These are phyloP conservation scores for Colletotrichum navitas DNA, from an alignment of 2,329 filamentous ascomycete genomes.

Conservation along the genomic window DNA sequence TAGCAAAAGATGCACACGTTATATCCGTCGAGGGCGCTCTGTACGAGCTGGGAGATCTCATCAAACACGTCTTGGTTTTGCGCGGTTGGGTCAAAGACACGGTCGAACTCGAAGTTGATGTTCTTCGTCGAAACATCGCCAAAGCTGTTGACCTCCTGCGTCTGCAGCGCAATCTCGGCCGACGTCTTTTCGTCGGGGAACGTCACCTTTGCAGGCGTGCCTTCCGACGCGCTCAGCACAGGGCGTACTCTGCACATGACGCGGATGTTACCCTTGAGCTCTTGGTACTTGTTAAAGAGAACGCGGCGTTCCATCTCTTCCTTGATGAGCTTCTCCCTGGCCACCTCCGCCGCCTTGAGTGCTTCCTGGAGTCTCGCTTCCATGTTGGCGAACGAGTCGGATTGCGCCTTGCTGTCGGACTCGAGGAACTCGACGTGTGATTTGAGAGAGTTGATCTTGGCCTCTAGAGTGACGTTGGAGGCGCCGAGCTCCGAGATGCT, in stretches of 20 bases:
- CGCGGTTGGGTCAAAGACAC: constrained; percentile 84
- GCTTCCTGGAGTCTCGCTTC: constrained; percentile 86
- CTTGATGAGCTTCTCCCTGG: constrained; percentile 85
- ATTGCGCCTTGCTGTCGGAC: constrained; percentile 89
- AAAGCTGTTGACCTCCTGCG: constrained; percentile 85
- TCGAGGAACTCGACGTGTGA: constrained; percentile 91
- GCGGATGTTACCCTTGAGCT: constrained; percentile 97
- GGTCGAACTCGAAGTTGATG: constrained; percentile 90
- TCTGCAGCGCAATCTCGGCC: constrained; percentile 86
- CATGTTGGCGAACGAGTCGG: constrained; percentile 85
- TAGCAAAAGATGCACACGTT: constrained; percentile 99
- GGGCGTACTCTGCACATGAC: constrained; percentile 98
- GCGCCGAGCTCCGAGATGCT: constrained; percentile 70
- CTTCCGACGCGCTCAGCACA: constrained; percentile 68
- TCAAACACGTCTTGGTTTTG: constrained; percentile 91
- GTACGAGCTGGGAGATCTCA: constrained; percentile 96
- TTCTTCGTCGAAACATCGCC: constrained; percentile 82
- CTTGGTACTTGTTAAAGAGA: constrained; percentile 97
- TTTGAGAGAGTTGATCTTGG: constrained; percentile 79
- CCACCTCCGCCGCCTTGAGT: constrained; percentile 74
- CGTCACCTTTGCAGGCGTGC: constrained; percentile 77
- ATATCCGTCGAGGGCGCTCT: constrained; percentile 95
- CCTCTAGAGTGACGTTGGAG: constrained; percentile 77
- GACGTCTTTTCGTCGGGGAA: constrained; percentile 89
- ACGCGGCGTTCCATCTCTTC: constrained; percentile 93